phyloP scores from a whole-genome alignment of 495 filamentous ascomycete species.

The Astrothelium subdiscretum region DNA sequence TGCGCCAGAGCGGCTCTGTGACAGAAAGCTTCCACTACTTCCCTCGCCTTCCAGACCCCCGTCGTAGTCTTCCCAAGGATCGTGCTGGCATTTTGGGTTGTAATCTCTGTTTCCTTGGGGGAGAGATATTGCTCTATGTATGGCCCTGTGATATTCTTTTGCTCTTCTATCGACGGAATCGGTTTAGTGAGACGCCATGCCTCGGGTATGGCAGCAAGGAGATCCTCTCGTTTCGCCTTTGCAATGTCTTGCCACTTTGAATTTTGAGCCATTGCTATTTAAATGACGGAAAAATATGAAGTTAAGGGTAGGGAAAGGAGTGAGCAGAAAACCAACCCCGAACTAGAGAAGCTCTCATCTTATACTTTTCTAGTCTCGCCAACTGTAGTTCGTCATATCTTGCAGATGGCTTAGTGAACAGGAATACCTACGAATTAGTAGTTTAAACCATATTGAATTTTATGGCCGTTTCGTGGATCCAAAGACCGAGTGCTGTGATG shows the following conservation, averaged over 20 bases:
- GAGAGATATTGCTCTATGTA: conserved; percentile 50
- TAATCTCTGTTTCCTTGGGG: conserved; percentile 38
- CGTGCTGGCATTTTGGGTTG: conserved; percentile 27
- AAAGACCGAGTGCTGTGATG: no score
- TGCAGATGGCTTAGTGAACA: no score
- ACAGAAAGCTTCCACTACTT: conserved; percentile 44
- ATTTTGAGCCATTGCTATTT: neutral
- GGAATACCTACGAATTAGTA: no score
- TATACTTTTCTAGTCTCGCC: no score
- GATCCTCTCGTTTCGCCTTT: conserved; percentile 40
- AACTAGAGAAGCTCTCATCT: neutral
- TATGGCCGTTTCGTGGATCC: no score
- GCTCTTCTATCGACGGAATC: conserved; percentile 40
- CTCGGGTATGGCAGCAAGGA: conserved; percentile 42
- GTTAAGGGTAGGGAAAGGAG: no score
- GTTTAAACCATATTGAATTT: no score
- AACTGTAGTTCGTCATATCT: no score
- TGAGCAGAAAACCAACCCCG: neutral
- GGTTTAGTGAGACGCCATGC: conserved; percentile 40
- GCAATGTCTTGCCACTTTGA: conserved; percentile 34
- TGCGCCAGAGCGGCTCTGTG: conserved; percentile 45
- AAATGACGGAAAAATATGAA: neutral
- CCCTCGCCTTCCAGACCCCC: conserved; percentile 27
- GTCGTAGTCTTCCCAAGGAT: conserved; percentile 22
- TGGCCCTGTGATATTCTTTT: conserved; percentile 47